phyloP scores from a whole-genome alignment of 2,329 filamentous ascomycete species.

The Stachybotrys elegans region DNA sequence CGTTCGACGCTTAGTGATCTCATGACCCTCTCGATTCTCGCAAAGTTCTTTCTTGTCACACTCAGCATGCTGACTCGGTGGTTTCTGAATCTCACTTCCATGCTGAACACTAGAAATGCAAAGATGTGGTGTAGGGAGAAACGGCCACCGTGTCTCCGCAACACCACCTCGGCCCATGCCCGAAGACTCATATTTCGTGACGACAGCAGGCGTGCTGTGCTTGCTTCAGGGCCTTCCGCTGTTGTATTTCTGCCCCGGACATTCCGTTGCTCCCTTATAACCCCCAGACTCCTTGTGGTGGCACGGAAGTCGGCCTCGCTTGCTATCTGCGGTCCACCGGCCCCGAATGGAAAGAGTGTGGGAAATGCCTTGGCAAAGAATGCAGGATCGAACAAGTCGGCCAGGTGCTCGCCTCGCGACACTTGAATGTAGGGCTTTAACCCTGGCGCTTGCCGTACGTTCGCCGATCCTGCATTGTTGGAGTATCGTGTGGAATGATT shows the following conservation, averaged over 20 bases:
- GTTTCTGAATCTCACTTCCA: too few relatives aligned
- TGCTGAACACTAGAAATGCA: too few relatives aligned
- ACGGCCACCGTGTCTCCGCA: neutral
- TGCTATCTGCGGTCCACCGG: constrained; percentile 5
- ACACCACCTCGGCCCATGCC: too few relatives aligned
- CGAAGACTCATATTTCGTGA: constrained; percentile 6
- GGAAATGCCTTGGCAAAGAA: constrained; percentile 13
- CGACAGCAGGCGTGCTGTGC: neutral
- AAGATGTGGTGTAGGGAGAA: too few relatives aligned
- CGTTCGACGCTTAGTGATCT: too few relatives aligned
- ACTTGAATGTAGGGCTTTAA: constrained; percentile 5
- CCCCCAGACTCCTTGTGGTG: neutral
- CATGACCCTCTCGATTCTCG: too few relatives aligned
- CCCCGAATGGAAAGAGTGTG: constrained; percentile 8
- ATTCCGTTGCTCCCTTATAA: neutral
- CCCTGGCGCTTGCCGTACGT: neutral
- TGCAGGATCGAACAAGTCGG: constrained; percentile 7
- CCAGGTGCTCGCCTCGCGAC: constrained; percentile 8
- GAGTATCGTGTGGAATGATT: too few relatives aligned
- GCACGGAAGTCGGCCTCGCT: constrained; percentile 1
- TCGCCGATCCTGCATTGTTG: constrained; percentile 5
- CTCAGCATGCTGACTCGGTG: too few relatives aligned
- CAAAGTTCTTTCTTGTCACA: too few relatives aligned
- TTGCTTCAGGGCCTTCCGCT: neutral
- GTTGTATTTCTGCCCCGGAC: neutral